Base-by-base conservation (phyloP, 2,329 filamentous ascomycete genomes). In the Xylaria sp. region DNA sequence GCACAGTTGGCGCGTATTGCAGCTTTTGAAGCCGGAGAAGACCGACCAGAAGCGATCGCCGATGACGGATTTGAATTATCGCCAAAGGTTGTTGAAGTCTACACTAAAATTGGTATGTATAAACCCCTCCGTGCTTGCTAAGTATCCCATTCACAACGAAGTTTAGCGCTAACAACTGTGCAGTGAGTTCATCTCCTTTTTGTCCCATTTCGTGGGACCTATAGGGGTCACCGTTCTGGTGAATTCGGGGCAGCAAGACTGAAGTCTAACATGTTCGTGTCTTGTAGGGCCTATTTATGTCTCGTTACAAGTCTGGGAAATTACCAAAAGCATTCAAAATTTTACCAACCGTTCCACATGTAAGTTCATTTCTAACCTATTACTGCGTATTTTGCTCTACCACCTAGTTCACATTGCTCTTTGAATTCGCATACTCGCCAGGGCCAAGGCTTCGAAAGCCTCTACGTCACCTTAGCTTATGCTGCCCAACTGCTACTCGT, bases 301-400 rank as follows among this genome's bases (percentile, higher is more conserved):
- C 93, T 32, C 90, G 95, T 73, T 98, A 97, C 85, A 97, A 97
- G 82, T 95, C 92, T 15, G 96, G 96, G n/a, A 95, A 95, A 74
- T 87, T 99, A 39, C 96, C 96, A 23, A 99, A 99, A 82, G 95
- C 95, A 0, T 97, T 99, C 87, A 98, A 98, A 82, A 94, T 98
- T 73, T 87, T 99, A 9, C 96, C 96, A 2, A 94, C 94, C 0
- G 89, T 98, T 15, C 94, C 94, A 8, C 90, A 96, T 20, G 69
- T 71, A 64, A 68, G 69, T 65, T 50, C 51, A 25, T 1, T 39
- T 41, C n/a, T 12, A 54, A 54, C 50, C 7, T 18, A 12, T 52
- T 37, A 10, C 7, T 20, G 1, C n/a, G 2, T 34, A 9, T 55
- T 18, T 56, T 56, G 1, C 13, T 20, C 34, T 28, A 8, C 15